A percentile compares a stretch with the other conserved stretches of the same genome.
These are phyloP conservation scores for Sphaceloma murrayae DNA, from an alignment of 2,329 filamentous ascomycete species.

Conservation along the genomic window DNA sequence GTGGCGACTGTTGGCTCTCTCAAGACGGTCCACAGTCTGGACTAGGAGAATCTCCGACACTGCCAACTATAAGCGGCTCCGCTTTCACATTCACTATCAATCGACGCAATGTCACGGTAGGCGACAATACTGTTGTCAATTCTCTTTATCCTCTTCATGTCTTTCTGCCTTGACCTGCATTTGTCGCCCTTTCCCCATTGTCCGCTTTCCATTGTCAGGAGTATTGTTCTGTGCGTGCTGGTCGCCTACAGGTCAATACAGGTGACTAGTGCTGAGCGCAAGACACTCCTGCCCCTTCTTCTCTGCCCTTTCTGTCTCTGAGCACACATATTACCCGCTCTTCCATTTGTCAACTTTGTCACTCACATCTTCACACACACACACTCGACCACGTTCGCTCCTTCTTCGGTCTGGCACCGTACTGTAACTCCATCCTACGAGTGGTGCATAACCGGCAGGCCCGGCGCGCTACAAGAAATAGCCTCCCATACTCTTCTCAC, in stretches of 20 bases:
- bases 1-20: slow-evolving; percentile 4
- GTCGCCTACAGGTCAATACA: slow-evolving; percentile 12
- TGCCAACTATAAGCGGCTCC: slow-evolving; percentile 1
- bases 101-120: not conserved
- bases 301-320: not conserved
- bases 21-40: not conserved
- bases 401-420: slow-evolving; percentile 6
- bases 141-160: slow-evolving; percentile 3
- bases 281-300: not conserved
- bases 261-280: not conserved
- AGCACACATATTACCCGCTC: slow-evolving; percentile 6
- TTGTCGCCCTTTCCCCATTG: slow-evolving; percentile 2
- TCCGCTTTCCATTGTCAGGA: slow-evolving; percentile 2
- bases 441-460: not conserved
- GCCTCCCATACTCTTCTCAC: not conserved
- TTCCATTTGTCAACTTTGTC: slow-evolving; percentile 4
- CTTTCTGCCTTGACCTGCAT: not conserved
- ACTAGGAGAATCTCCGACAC: slow-evolving; percentile 4
- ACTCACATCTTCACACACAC: slow-evolving; percentile 1
- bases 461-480: no score
- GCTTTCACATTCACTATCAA: slow-evolving; percentile 4
- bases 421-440: slow-evolving; percentile 1
- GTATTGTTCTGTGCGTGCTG: slow-evolving; percentile 11
- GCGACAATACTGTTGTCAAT: slow-evolving; percentile 7
- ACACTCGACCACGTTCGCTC: slow-evolving; percentile 2